A percentile compares a stretch with the other conserved stretches of the same genome.
phyloP scores from a whole-genome alignment of 2,329 filamentous ascomycete species.

The Fusarium subtropicale region DNA sequence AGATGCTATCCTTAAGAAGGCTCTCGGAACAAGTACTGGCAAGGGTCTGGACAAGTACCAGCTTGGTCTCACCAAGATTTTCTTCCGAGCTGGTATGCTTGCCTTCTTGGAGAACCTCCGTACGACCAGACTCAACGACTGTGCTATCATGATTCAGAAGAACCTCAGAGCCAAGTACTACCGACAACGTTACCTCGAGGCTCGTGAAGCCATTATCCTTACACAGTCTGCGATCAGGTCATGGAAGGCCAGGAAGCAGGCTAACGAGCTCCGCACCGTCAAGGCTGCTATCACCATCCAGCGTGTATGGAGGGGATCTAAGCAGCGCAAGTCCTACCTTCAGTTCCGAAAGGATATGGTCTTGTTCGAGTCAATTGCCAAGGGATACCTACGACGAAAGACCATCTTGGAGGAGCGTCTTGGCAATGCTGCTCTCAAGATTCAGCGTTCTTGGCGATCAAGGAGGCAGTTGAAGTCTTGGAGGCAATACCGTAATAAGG shows the following conservation, averaged over 20 bases:
- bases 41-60: slow-evolving; percentile 93
- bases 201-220: slow-evolving; percentile 80
- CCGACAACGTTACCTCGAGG: slow-evolving; percentile 88
- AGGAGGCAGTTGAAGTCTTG: slow-evolving; percentile 82
- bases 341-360: slow-evolving; percentile 85
- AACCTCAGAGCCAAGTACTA: slow-evolving; percentile 97
- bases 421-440: slow-evolving; percentile 89
- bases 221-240: slow-evolving; percentile 85
- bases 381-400: slow-evolving; percentile 90
- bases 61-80: slow-evolving; percentile 97
- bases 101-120: slow-evolving; percentile 96
- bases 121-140: slow-evolving; percentile 89
- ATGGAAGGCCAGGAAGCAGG: slow-evolving; percentile 79
- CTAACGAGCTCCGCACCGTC: slow-evolving; percentile 82
- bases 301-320: slow-evolving; percentile 92
- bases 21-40: slow-evolving; percentile 80
- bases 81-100: slow-evolving; percentile 99
- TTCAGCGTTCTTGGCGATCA: slow-evolving; percentile 90
- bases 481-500: slow-evolving; percentile 90
- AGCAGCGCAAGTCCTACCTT: slow-evolving; percentile 84
- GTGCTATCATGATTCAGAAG: slow-evolving; percentile 98
- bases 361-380: slow-evolving; percentile 87
- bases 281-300: slow-evolving; percentile 95
- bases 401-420: slow-evolving; percentile 94
- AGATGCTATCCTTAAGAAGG: slow-evolving; percentile 89